phyloP scores from a whole-genome alignment of 192 early-diverging fungal genomes.

The Globomyces pollinis-pini region DNA sequence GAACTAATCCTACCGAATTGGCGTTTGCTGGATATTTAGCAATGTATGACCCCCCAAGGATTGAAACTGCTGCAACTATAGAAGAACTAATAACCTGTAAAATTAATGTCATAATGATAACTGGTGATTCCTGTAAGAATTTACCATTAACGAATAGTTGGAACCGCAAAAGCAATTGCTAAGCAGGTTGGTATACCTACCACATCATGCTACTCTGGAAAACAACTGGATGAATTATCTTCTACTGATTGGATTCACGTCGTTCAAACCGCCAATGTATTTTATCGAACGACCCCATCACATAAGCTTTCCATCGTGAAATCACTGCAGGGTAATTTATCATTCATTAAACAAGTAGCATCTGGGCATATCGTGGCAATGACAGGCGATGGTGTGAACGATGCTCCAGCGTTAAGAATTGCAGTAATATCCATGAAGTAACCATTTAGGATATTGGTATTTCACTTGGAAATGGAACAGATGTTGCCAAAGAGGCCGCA shows the following conservation, averaged over 20 bases:
- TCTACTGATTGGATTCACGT: conserved; percentile 26
- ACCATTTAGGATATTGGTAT: conserved; percentile 98
- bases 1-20: conserved; percentile 39
- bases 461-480: conserved; percentile 93
- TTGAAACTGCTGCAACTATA: conserved; percentile 69
- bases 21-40: conserved; percentile 79
- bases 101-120: conserved; percentile 94
- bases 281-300: conserved; percentile 65
- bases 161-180: conserved; percentile 85
- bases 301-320: conserved; percentile 90
- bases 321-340: conserved; percentile 78
- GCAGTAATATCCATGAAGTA: too few relatives aligned
- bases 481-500: conserved; percentile 92
- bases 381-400: conserved; percentile 96
- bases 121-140: conserved; percentile 86
- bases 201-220: conserved; percentile 31
- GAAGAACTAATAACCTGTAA: conserved; percentile 61
- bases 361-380: conserved; percentile 87
- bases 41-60: conserved; percentile 89
- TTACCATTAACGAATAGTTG: conserved; percentile 39
- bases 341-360: too few relatives aligned
- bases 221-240: conserved; percentile 29
- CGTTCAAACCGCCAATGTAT: conserved; percentile 41
- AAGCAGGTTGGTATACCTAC: conserved; percentile 71
- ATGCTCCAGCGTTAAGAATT: conserved; percentile 85